phyloP scores from a whole-genome alignment of 2,329 filamentous ascomycete genomes.

The Paracoccidioides lutzii region DNA sequence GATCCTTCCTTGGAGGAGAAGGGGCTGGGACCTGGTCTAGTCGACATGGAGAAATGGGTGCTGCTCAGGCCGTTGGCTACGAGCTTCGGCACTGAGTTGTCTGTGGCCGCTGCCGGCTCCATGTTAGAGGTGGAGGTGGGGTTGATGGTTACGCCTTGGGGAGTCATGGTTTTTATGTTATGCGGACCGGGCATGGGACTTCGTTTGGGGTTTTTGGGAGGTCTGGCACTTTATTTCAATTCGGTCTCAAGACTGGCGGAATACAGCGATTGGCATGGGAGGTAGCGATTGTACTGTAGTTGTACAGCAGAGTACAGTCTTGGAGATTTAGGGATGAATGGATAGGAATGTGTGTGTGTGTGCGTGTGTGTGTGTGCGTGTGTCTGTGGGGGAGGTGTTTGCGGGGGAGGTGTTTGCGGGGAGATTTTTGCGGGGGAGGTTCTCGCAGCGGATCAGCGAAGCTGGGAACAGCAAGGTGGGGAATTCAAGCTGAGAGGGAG shows the following conservation, averaged over 20 bases:
- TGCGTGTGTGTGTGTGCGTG: too few species aligned
- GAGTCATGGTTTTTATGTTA: neutral
- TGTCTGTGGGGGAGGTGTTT: too few species aligned
- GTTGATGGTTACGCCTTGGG: neutral
- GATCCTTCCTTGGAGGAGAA: slow-evolving; percentile 24
- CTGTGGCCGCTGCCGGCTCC: neutral
- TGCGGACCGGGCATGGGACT: neutral
- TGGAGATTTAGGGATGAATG: too few species aligned
- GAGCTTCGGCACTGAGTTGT: neutral
- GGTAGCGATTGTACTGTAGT: too few species aligned
- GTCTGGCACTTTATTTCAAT: too few species aligned
- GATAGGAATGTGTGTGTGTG: too few species aligned
- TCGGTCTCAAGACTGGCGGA: too few species aligned
- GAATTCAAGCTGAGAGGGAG: neutral
- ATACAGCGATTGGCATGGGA: too few species aligned
- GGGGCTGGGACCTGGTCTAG: slow-evolving; percentile 20
- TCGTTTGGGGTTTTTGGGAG: neutral
- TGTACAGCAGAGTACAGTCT: too few species aligned
- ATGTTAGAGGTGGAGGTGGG: neutral
- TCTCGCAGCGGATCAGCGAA: too few species aligned
- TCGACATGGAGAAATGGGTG: neutral
- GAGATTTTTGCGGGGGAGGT: too few species aligned
- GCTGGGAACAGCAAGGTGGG: neutral
- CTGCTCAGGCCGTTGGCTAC: neutral
- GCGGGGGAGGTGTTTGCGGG: too few species aligned